Base-by-base conservation (phyloP, 140 eudicot genomes). In the Flaveria floridana region DNA sequence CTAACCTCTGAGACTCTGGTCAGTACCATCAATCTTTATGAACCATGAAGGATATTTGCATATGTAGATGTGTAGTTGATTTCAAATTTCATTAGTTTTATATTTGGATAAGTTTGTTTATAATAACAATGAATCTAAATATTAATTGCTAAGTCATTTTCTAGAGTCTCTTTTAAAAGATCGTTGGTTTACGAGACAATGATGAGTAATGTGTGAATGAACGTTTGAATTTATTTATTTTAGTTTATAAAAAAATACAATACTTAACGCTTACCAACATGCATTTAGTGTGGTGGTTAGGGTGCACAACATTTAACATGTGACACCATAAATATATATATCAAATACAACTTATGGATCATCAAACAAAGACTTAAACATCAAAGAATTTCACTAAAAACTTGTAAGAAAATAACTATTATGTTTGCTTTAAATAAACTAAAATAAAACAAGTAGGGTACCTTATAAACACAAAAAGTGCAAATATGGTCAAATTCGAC, bases 401-500 rank as follows among this genome's bases (percentile, higher is more conserved):
- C 50, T 0, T 42, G 5, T 0, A 42, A 6, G 6, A 0, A 44
- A 44, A 14, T 11, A 50, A 50, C 0, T 13, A 50, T 0, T 50
- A 15, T 0, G 9, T 3, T 52, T 59, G 4, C 2, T 14, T 4
- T 15, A 0, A 30, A 30, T 28, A 63, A 12, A 4, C 30, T 16
- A 28, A 30, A 28, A 30, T 11, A 6, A 10, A 28, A 25, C 2
- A 25, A 25, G 11, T 12, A 4, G 8, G 1, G 42, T 13, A 0
- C 13, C 16, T 15, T 14, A 0, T 12, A 20, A 58, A 73, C 5
- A n/a, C n/a, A n/a, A n/a, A n/a, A n/a, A n/a, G n/a, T 42, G 11
- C 14, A 65, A 42, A 6, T 28, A 59, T n/a, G 61, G 57, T 46
- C 67, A 71, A 78, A 52, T 34, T 64, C 41, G 34, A 55, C 74